Evolutionary conservation across 805 yeast genomes (phyloP).

Genomic region (Saccharomycopsis sp.): DNA sequence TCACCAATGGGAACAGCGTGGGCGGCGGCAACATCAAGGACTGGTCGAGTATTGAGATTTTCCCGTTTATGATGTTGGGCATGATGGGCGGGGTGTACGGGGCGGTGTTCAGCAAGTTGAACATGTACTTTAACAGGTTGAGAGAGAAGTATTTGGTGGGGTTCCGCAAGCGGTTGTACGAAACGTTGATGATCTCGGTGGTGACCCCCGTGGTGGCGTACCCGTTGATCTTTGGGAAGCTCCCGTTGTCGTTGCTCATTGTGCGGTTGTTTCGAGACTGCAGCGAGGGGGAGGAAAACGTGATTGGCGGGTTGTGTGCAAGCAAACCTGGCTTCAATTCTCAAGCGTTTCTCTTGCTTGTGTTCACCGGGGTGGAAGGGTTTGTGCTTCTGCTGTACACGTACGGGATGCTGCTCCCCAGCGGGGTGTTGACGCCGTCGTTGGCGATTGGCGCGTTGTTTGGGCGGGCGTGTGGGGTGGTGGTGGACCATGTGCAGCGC

Average conservation of each 20-base stretch:
- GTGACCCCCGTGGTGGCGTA: slow-evolving; percentile 48
- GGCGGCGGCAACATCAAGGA: slow-evolving; percentile 60
- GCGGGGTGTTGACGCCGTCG: slow-evolving; percentile 59
- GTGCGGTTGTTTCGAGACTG: slow-evolving; percentile 68
- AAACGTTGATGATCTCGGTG: slow-evolving; percentile 39
- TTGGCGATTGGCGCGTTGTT: slow-evolving; percentile 51
- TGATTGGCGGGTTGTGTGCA: slow-evolving; percentile 25
- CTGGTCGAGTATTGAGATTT: slow-evolving; percentile 63
- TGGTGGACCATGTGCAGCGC: slow-evolving; percentile 41
- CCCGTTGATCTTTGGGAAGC: slow-evolving; percentile 43
- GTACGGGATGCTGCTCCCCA: slow-evolving; percentile 60
- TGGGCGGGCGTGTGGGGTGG: slow-evolving; percentile 48
- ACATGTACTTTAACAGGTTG: slow-evolving; percentile 34
- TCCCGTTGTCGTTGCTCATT: slow-evolving; percentile 44
- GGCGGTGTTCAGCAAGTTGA: slow-evolving; percentile 39
- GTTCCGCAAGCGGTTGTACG: slow-evolving; percentile 32
- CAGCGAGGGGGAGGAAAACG: slow-evolving; percentile 23
- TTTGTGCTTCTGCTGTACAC: slow-evolving; percentile 56
- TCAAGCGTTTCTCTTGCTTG: slow-evolving; percentile 24
- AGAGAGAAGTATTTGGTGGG: slow-evolving; percentile 25
- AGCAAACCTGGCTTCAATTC: slow-evolving; percentile 18
- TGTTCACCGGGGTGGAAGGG: slow-evolving; percentile 40
- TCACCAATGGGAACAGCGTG: slow-evolving; percentile 30
- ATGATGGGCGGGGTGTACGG: slow-evolving; percentile 64
- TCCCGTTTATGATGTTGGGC: slow-evolving; percentile 69